A percentile compares a stretch with the other conserved stretches of the same genome.
Evolutionary conservation across 805 yeast genomes (phyloP).

Genomic region (Jamesozyma rosinii): DNA sequence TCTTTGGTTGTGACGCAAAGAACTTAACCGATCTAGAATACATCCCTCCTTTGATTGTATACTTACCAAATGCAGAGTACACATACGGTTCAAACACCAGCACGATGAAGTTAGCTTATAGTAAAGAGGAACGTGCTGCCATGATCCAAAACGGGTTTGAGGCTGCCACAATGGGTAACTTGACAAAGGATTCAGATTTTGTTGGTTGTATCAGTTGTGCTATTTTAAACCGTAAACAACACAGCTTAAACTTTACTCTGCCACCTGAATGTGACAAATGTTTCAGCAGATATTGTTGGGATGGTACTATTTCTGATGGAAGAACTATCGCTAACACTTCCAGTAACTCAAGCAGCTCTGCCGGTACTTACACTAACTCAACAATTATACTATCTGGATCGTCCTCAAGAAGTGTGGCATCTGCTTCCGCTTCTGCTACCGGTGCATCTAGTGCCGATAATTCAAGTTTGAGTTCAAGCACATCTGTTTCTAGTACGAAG

Average conservation of each 20-base stretch:
- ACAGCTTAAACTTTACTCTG: constrained; percentile 52
- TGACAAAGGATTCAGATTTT: constrained; percentile 62
- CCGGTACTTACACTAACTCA: background rate
- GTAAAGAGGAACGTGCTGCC: constrained; percentile 44
- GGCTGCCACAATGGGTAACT: constrained; percentile 54
- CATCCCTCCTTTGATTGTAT: constrained; percentile 66
- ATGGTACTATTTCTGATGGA: constrained; percentile 33
- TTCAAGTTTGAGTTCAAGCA: background rate
- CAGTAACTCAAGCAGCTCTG: background rate
- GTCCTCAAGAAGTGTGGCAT: constrained; percentile 1
- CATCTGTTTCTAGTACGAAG: background rate
- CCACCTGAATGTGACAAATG: constrained; percentile 63
- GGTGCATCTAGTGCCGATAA: constrained; percentile 1
- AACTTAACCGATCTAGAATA: constrained; percentile 50
- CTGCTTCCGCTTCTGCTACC: background rate
- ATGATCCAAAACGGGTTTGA: constrained; percentile 71
- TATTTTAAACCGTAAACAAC: constrained; percentile 66
- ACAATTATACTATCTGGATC: background rate
- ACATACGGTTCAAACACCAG: constrained; percentile 58
- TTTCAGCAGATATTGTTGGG: constrained; percentile 70
- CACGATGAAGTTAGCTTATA: constrained; percentile 56
- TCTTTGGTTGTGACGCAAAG: constrained; percentile 71
- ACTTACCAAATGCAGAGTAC: constrained; percentile 64
- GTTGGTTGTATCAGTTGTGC: constrained; percentile 76
- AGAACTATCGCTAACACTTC: background rate